Conservation (phyloP, 768 basidiomycete species). For the Lactarius deliciosus region DNA sequence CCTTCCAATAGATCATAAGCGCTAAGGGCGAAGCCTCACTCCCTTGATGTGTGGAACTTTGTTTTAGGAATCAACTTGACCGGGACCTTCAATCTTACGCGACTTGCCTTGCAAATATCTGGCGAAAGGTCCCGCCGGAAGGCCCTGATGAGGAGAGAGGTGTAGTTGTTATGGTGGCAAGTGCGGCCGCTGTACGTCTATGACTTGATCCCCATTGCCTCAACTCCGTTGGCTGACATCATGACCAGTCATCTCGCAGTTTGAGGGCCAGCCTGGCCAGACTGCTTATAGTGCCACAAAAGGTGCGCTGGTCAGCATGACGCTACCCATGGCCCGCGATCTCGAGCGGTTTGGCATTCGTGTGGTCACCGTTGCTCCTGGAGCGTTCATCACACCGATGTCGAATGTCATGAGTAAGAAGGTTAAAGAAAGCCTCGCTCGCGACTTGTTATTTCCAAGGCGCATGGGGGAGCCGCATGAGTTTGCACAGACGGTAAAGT, state of each 20-base stretch:
- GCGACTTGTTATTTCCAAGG: constrained; percentile 37
- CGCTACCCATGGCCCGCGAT: constrained; percentile 61
- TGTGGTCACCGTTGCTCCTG: constrained; percentile 57
- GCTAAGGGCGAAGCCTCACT: constrained; percentile 47
- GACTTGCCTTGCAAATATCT: constrained; percentile 52
- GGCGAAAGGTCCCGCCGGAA: constrained; percentile 45
- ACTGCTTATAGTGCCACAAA: constrained; percentile 57
- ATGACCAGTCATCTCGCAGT: constrained; percentile 37
- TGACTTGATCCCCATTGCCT: not conserved
- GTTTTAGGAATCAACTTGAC: constrained; percentile 55
- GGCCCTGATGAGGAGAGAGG: constrained; percentile 54
- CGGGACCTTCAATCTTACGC: constrained; percentile 59
- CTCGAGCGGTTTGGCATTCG: constrained; percentile 51
- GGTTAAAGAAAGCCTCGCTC: constrained; percentile 27
- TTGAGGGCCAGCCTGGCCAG: constrained; percentile 57
- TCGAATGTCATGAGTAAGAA: constrained; percentile 35
- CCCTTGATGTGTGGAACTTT: constrained; percentile 52
- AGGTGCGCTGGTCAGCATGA: constrained; percentile 56
- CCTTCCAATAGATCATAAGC: constrained; percentile 45
- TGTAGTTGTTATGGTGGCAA: constrained; percentile 56
- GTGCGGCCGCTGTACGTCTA: constrained; percentile 45
- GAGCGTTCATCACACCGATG: constrained; percentile 49
- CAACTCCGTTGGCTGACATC: not conserved
- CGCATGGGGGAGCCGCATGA: constrained; percentile 37
- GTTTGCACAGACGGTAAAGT: constrained; percentile 36